phyloP scores from a whole-genome alignment of 129 eudicot species.

The Dittrichia graveolens region DNA sequence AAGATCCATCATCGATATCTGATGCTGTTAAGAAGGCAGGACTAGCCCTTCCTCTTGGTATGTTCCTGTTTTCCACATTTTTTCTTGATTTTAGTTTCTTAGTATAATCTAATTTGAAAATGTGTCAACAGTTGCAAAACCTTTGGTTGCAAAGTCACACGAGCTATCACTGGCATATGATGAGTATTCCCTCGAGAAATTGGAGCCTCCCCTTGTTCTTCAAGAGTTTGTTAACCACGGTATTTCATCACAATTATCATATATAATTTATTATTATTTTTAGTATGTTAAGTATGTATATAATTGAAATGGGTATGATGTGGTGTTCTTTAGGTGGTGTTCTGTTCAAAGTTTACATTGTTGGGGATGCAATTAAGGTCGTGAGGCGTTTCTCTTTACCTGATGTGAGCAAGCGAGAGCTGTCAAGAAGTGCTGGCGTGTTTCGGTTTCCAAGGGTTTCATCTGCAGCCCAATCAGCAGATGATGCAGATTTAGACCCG shows the following conservation, averaged over 20 bases:
- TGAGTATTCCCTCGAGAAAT: conserved; percentile 76
- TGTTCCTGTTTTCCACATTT: not conserved
- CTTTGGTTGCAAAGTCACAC: conserved; percentile 89
- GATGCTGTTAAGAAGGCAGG: conserved; percentile 80
- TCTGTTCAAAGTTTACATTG: conserved; percentile 86
- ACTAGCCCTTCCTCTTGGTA: conserved; percentile 81
- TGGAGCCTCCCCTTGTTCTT: conserved; percentile 94
- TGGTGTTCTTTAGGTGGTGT: conserved; percentile 70
- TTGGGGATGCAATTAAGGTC: conserved; percentile 92
- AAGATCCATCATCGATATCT: conserved; percentile 80
- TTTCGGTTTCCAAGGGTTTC: conserved; percentile 94
- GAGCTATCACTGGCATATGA: conserved; percentile 93
- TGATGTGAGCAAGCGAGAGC: conserved; percentile 77
- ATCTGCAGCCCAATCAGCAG: conserved; percentile 96
- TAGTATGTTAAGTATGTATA: not conserved
- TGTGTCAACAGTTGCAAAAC: conserved; percentile 72
- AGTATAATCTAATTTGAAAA: not conserved
- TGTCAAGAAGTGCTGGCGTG: conserved; percentile 72
- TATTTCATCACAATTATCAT: conserved; percentile 28
- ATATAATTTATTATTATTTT: not conserved
- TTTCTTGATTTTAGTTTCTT: not conserved
- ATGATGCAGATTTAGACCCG: conserved; percentile 95
- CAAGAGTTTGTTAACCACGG: conserved; percentile 98
- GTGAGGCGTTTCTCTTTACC: conserved; percentile 90
- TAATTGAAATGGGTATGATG: not conserved